Base-by-base conservation (phyloP, 257 asterid genomes). In the Solanum tarapatanum region DNA sequence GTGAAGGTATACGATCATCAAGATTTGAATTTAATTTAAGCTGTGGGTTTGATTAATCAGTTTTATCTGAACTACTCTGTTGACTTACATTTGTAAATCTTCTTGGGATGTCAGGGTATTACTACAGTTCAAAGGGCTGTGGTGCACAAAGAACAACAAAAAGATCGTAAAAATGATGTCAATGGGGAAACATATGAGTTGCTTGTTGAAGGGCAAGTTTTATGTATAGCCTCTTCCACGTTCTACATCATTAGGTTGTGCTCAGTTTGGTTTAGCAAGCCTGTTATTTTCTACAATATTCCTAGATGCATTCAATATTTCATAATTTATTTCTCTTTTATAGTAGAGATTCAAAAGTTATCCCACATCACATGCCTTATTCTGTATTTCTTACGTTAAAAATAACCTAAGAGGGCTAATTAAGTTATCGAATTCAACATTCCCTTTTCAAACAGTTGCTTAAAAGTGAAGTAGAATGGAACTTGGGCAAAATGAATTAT, bases 181-280 rank as follows among this genome's bases (percentile, higher is more conserved):
- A 80, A 80, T 5, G 85, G 85, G 84, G 91, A 91, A 87, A 88
- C 66, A 88, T 89, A 93, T 91, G 92, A 91, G 90, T 89, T 96
- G 92, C 91, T 96, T 62, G 98, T 94, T 28, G 99, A 96, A 93
- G 99, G 98, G 99, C 95, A 89, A 87, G 92, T 89, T 79, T 41
- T 32, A 30, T 73, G 92, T 85, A 41, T 23, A 8, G 9, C 41
- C 51, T 37, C 55, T n/a, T 80, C 69, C 28, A 19, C 43, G 21
- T 80, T 5, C 69, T 80, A 48, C 69, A 48, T 79, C 66, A 79
- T 79, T 80, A 43, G 85, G 69, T 10, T 48, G 28, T 80, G 85
- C 28, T 80, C 69, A 16, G 41, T 80, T 26, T 45, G 66, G 39
- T 80, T n/a, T 80, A 28, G 64, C 68, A 80, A 80, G 39, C 41